Evolutionary conservation across 2,329 filamentous ascomycete species (phyloP).

Genomic region (Fusarium torulosum): DNA sequence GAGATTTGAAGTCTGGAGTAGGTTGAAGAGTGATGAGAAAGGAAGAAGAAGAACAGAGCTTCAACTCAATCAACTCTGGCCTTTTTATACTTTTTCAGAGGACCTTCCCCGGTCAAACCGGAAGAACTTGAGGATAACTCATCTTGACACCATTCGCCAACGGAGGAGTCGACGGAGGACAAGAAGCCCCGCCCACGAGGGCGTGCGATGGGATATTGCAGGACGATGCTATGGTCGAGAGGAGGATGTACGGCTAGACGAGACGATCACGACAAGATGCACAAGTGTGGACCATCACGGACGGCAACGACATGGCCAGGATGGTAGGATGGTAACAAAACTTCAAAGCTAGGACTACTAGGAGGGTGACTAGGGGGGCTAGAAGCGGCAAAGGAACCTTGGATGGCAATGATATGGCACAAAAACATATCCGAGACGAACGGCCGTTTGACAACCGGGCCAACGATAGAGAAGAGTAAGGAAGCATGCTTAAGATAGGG

Average conservation of each 20-base stretch:
- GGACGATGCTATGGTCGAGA: conserved; percentile 53
- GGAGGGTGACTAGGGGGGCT: conserved; percentile 46
- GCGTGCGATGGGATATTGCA: conserved; percentile 47
- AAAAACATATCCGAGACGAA: conserved; percentile 36
- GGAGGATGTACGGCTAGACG: conserved; percentile 46
- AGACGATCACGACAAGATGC: conserved; percentile 53
- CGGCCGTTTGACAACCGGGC: conserved; percentile 38
- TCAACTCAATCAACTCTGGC: conserved; percentile 60
- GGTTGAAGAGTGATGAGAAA: conserved; percentile 57
- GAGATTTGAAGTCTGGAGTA: conserved; percentile 37
- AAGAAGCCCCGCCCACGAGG: conserved; percentile 58
- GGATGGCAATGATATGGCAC: conserved; percentile 32
- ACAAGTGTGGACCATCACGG: conserved; percentile 52
- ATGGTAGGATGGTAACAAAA: conserved; percentile 33
- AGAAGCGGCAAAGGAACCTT: conserved; percentile 47
- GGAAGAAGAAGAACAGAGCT: conserved; percentile 64
- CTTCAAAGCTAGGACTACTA: conserved; percentile 49
- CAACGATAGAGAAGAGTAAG: conserved; percentile 44
- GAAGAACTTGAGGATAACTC: conserved; percentile 58
- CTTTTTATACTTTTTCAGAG: conserved; percentile 74
- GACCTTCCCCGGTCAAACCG: conserved; percentile 53
- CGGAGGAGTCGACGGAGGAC: conserved; percentile 48
- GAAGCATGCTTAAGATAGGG: conserved; percentile 36
- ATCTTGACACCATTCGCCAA: conserved; percentile 60
- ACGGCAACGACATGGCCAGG: conserved; percentile 44